Evolutionary conservation across 768 basidiomycete species (phyloP), one percentile per base, ranked within the genome.

Genomic region (Serendipita sp.): DNA sequence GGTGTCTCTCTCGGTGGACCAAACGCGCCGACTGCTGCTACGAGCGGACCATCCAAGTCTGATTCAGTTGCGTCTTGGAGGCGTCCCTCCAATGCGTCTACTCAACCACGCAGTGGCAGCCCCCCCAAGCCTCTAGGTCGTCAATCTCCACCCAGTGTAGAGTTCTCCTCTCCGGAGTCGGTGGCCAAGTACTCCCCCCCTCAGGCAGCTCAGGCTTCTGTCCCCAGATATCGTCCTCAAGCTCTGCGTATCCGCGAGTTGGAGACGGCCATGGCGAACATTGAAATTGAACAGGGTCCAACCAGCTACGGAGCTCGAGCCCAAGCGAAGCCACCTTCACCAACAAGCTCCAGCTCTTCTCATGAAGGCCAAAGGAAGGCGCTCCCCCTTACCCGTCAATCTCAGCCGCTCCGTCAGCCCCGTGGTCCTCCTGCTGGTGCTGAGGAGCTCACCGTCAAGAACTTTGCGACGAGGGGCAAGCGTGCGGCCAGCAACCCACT

Each of bases 381-480:
- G 84, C 73, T 77, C 76, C 24, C 31, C 9, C 20, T 31, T n/a
- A n/a, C 30, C 0, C 53, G 53, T 33, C 53, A 24, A 65, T 86
- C 83, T 72, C 83, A 85, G 70, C 85, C 87, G 64, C 78, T 84
- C 61, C 84, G 90, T 72, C 90, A 92, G 76, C 90, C 90, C 68
- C 82, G 84, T 64, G 90, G 90, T 68, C 90, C 90, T 63, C 90
- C 90, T 45, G 86, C 86, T 24, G 85, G 86, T 70, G 82, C 83
- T 66, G 90, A 92, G 69, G 90, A 92, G 70, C 81, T 92, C 58
- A 85, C 86, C 20, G 85, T 87, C 45, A 86, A 88, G 79, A 92
- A 92, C 72, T 92, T 92, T 76, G 90, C 90, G 4, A 83, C 84
- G 41, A 82, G 90, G 68, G 86, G 88, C 74, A 81, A 89, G 73